phyloP scores from a whole-genome alignment of 768 basidiomycete species.

The Macrolepiota dolichaula region DNA sequence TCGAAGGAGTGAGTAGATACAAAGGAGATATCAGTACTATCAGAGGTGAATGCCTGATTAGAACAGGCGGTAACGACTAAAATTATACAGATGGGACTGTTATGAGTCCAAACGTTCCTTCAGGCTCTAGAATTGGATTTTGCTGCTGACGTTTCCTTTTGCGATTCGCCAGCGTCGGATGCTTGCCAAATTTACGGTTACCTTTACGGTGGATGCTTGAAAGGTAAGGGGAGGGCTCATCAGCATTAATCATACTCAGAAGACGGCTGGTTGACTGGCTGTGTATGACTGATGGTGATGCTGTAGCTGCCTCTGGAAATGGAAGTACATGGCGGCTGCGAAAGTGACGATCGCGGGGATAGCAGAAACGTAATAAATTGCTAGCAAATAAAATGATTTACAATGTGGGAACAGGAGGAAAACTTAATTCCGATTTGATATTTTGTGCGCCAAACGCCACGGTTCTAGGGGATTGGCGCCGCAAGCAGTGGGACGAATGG shows the following conservation, averaged over 20 bases:
- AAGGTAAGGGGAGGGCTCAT: conserved; percentile 1
- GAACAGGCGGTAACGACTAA: conserved; percentile 2
- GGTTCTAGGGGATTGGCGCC: conserved; percentile 3
- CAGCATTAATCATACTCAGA: conserved; percentile 10
- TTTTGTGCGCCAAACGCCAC: conserved; percentile 6
- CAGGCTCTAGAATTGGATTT: not conserved
- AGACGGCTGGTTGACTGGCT: not conserved
- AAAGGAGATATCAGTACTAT: conserved; percentile 5
- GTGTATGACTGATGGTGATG: conserved; percentile 5
- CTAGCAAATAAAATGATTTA: not conserved
- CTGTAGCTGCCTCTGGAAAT: not conserved
- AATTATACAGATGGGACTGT: conserved; percentile 2
- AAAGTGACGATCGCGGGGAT: not conserved
- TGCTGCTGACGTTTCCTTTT: conserved; percentile 8
- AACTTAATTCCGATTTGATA: conserved; percentile 9
- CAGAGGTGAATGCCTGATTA: conserved; percentile 4
- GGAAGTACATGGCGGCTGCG: not conserved
- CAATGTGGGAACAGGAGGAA: conserved; percentile 4
- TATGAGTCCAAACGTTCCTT: conserved; percentile 2
- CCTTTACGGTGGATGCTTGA: not conserved
- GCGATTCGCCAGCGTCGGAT: not conserved
- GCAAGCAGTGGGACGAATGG: not conserved
- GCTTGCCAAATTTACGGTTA: conserved; percentile 2
- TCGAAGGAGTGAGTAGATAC: conserved; percentile 7
- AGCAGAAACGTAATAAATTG: conserved; percentile 3